Percentiles rank a stretch among this genome's conserved stretches.
Conservation (phyloP, 768 basidiomycete genomes). For the Russula sp. region DNA sequence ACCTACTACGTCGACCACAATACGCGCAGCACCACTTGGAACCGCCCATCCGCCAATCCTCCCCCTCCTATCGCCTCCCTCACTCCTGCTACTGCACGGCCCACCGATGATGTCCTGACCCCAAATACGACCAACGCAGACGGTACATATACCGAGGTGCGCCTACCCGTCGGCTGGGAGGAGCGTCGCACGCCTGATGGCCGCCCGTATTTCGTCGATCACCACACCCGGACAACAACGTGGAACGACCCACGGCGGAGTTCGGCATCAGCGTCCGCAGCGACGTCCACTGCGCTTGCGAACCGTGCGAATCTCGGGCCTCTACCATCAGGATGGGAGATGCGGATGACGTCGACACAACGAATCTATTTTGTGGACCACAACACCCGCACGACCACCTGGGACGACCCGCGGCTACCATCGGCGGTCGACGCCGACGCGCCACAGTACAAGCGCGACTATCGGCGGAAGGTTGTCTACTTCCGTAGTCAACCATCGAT, state of each 20-base stretch:
- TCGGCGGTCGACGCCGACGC: conserved; percentile 78
- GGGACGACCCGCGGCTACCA: conserved; percentile 90
- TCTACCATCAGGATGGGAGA: conserved; percentile 91
- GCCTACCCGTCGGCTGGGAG: conserved; percentile 87
- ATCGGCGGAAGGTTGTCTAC: conserved; percentile 86
- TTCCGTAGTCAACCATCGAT: conserved; percentile 89
- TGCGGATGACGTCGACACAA: conserved; percentile 79
- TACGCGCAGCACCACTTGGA: conserved; percentile 77
- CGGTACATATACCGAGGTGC: conserved; percentile 50
- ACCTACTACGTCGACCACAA: conserved; percentile 87
- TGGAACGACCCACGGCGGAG: conserved; percentile 83
- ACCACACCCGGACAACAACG: conserved; percentile 79
- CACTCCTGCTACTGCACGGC: conserved; percentile 19
- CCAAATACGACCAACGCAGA: conserved; percentile 26
- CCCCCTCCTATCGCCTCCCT: conserved; percentile 27
- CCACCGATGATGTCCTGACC: conserved; percentile 2
- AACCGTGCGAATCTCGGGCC: conserved; percentile 52
- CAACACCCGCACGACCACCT: conserved; percentile 81
- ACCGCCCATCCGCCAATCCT: conserved; percentile 40
- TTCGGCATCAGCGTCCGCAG: conserved; percentile 43
- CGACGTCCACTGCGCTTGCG: conserved; percentile 33
- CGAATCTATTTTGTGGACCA: conserved; percentile 93
- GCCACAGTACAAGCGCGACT: conserved; percentile 95
- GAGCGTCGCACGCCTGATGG: conserved; percentile 88
- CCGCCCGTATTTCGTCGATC: conserved; percentile 67